Conservation (phyloP, 305 asterid genomes). For the Andrographis paniculata region DNA sequence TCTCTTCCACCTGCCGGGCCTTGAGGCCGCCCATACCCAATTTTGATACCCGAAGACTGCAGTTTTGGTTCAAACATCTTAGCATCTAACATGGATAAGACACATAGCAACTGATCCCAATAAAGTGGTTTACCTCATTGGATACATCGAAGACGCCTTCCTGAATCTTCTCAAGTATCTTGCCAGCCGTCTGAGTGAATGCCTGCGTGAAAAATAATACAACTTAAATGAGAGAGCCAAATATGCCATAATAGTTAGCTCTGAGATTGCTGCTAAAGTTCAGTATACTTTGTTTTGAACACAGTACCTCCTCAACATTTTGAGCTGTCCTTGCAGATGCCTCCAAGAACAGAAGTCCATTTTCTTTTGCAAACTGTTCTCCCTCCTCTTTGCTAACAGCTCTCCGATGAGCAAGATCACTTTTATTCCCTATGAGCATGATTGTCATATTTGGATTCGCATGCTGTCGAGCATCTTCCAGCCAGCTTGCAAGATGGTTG, state of each 20-base stretch:
- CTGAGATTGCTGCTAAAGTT: neutral
- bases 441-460: constrained; percentile 84
- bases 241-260: neutral
- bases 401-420: constrained; percentile 82
- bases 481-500: constrained; percentile 80
- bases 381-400: constrained; percentile 91
- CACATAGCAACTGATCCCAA: too few relatives aligned
- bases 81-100: neutral
- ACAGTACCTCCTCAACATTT: constrained; percentile 70
- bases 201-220: constrained; percentile 27
- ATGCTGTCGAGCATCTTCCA: constrained; percentile 88
- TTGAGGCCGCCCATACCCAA: constrained; percentile 64
- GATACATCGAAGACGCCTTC: constrained; percentile 75
- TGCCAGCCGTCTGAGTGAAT: constrained; percentile 61
- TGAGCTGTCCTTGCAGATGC: constrained; percentile 81
- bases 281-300: constrained; percentile 2
- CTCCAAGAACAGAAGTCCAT: constrained; percentile 71
- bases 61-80: constrained; percentile 6
- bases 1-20: constrained; percentile 60
- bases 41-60: constrained; percentile 80
- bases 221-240: neutral
- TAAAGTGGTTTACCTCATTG: constrained; percentile 42
- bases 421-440: constrained; percentile 77
- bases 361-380: constrained; percentile 88
- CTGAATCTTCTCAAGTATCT: constrained; percentile 74